Evolutionary conservation across 2,329 filamentous ascomycete species (phyloP).

Genomic region (Fusarium goolgardi): DNA sequence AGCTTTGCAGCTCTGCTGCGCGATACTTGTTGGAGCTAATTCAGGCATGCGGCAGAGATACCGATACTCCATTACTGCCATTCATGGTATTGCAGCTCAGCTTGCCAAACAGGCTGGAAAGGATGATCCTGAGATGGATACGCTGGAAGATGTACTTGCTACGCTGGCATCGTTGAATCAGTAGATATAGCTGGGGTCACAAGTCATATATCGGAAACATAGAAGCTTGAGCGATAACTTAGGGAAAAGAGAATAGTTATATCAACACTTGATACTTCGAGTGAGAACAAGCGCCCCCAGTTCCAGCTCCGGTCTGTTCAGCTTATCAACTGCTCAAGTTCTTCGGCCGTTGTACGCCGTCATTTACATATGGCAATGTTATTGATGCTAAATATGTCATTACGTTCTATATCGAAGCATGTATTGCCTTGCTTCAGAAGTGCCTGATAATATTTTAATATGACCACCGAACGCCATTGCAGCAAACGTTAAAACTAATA

Average conservation of each 20-base stretch:
- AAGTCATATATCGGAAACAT: neutral
- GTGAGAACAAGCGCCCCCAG: neutral
- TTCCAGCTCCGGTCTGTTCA: neutral
- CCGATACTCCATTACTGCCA: slow-evolving; percentile 61
- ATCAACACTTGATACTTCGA: neutral
- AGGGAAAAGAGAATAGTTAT: neutral
- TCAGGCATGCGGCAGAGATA: slow-evolving; percentile 63
- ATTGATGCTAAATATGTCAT: neutral
- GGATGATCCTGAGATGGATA: slow-evolving; percentile 53
- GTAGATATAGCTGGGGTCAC: slow-evolving; percentile 6
- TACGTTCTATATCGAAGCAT: slow-evolving; percentile 4
- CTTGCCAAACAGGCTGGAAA: slow-evolving; percentile 51
- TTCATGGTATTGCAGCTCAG: slow-evolving; percentile 61
- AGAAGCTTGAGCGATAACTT: neutral
- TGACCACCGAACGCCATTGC: slow-evolving; percentile 26
- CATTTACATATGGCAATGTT: neutral
- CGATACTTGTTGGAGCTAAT: slow-evolving; percentile 61
- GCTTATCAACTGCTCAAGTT: neutral
- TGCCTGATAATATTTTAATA: neutral
- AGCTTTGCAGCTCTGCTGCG: slow-evolving; percentile 66
- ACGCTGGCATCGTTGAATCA: slow-evolving; percentile 46
- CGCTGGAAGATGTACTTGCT: slow-evolving; percentile 59
- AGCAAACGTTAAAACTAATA: slow-evolving; percentile 67
- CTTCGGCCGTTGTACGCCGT: neutral
- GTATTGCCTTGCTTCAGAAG: slow-evolving; percentile 9